Base-by-base conservation (phyloP, 2,329 filamentous ascomycete genomes). In the Paraconiothyrium sp. region DNA sequence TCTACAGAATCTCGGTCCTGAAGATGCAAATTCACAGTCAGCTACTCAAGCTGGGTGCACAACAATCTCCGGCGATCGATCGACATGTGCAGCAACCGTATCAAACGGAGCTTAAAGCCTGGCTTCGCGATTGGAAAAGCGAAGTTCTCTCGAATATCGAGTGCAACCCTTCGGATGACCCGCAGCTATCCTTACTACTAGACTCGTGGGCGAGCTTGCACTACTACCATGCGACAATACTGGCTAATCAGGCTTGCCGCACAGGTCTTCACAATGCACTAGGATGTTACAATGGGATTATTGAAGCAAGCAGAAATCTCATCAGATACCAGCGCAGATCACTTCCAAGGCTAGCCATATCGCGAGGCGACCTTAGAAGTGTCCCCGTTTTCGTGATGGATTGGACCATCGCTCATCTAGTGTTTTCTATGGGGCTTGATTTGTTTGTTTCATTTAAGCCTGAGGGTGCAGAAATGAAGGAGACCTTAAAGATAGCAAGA, bases 1-100 rank as follows among this genome's bases (percentile, higher is more conserved):
- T 37, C 32, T 52, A 52, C 32, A 20, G 49, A 5, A 52, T 52
- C 49, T 52, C 49, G 5, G n/a, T 52, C 34, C 16, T 52, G 7
- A 52, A 52, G 20, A 35, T 52, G 34, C 49, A 52, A 37, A 52
- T 37, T 37, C 49, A 52, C 11, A 52, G 30, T 39, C 22, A 3
- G 20, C 34, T 35, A 13, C 34, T 35, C 11, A 52, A 4, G 4
- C 49, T 24, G 34, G 34, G 3, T 35, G 34, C 13, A 13, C 34
- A 35, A 35, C 34, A 52, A 52, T 13, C 6, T 2, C n/a, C n/a
- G n/a, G n/a, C n/a, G n/a, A n/a, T n/a, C 20, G 20, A 20, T 20
- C 20, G 20, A 20, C 20, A 20, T 20, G 1, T 20, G 20, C 20
- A 20, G 20, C 20, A 20, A 20, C 20, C 20, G 1, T 52, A 52